Evolutionary conservation across 108 stramenopile species (phyloP).

Genomic region (Nitzschia inconspicua): DNA sequence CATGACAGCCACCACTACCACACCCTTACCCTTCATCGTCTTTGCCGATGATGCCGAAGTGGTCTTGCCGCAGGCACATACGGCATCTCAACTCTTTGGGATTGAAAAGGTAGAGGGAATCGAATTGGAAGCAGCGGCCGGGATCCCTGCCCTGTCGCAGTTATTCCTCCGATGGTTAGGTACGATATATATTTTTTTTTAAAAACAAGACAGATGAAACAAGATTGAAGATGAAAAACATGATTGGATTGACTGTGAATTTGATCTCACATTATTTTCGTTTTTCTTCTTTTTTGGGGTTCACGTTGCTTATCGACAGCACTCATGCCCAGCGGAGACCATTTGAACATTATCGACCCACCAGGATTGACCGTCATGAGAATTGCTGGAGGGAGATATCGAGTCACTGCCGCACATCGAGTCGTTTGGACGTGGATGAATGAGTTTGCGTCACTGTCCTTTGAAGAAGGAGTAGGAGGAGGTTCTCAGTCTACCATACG

Average conservation of each 20-base stretch:
- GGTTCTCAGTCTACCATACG: background rate
- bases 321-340: slow-evolving; percentile 87
- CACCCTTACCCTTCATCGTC: slow-evolving; percentile 74
- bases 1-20: slow-evolving; percentile 24
- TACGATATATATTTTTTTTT: slow-evolving; percentile 18
- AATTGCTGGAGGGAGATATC: slow-evolving; percentile 84
- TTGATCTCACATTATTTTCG: background rate
- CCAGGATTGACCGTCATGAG: slow-evolving; percentile 88
- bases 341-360: slow-evolving; percentile 83
- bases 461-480: slow-evolving; percentile 4
- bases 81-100: slow-evolving; percentile 86
- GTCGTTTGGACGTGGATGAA: slow-evolving; percentile 93
- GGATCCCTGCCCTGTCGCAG: slow-evolving; percentile 67
- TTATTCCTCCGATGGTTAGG: slow-evolving; percentile 82
- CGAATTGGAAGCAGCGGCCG: slow-evolving; percentile 85
- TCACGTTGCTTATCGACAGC: slow-evolving; percentile 23
- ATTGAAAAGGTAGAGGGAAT: slow-evolving; percentile 77
- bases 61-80: slow-evolving; percentile 81
- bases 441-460: slow-evolving; percentile 58
- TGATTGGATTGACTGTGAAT: background rate
- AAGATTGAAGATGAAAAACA: background rate
- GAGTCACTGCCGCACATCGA: slow-evolving; percentile 84
- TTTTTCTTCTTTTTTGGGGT: background rate
- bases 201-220: background rate
- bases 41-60: slow-evolving; percentile 87